A percentile compares a stretch with the other conserved stretches of the same genome.
These are phyloP conservation scores for Penicillium turbatum DNA, from an alignment of 495 filamentous ascomycete genomes.

Conservation along the genomic window DNA sequence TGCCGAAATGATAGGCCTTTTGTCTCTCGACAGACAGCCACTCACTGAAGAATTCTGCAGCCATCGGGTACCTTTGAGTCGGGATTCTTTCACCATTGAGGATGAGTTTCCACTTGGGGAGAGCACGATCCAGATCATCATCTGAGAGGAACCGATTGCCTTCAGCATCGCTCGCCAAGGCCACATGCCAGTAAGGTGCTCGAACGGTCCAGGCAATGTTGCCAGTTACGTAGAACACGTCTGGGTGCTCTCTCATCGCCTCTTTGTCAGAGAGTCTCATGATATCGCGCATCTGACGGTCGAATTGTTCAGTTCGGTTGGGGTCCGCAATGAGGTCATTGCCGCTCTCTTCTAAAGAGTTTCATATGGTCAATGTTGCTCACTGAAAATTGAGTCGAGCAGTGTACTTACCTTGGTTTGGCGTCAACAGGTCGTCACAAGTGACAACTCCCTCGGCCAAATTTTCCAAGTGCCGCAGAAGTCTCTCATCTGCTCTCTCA, in stretches of 20 bases:
- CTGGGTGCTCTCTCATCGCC: neutral
- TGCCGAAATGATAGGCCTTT: neutral
- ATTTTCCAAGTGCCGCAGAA: neutral
- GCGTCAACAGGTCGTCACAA: neutral
- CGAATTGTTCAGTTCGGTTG: neutral
- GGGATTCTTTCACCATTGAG: neutral
- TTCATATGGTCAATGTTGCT: neutral
- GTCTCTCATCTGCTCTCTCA: neutral
- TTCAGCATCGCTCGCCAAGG: conserved; percentile 2
- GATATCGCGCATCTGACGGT: neutral
- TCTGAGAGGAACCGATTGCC: conserved; percentile 1
- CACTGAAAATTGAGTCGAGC: neutral
- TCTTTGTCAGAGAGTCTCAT: neutral
- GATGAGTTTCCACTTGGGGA: neutral
- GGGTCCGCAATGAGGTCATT: neutral
- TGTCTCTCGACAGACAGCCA: neutral
- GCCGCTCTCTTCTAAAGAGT: neutral
- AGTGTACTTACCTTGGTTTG: neutral
- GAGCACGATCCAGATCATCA: neutral
- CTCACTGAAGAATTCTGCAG: neutral
- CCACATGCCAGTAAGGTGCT: conserved; percentile 6
- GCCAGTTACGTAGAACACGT: neutral
- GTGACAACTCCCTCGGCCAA: neutral
- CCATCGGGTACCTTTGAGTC: neutral
- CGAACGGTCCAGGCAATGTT: neutral